Conservation (phyloP, 2,329 filamentous ascomycete genomes). For the Pseudocercospora fijiensis region DNA sequence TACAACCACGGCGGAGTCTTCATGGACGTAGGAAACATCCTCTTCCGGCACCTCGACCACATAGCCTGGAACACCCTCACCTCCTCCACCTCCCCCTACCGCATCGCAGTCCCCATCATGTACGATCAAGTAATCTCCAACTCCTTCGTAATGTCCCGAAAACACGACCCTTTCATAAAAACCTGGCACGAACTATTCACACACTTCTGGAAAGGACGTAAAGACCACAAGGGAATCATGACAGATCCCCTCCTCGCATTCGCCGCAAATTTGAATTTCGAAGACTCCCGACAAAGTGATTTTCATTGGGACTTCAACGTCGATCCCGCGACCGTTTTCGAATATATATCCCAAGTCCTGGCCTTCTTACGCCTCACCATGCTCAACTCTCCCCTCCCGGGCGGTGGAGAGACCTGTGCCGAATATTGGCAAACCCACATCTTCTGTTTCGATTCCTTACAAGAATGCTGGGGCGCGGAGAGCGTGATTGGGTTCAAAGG, state of each 20-base stretch:
- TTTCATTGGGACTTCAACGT: slow-evolving; percentile 27
- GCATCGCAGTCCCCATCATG: slow-evolving; percentile 35
- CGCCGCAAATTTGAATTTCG: slow-evolving; percentile 14
- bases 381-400: slow-evolving; percentile 5
- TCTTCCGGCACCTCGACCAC: slow-evolving; percentile 42
- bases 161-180: slow-evolving; percentile 42
- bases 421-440: slow-evolving; percentile 21
- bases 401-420: neutral
- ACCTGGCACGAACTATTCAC: slow-evolving; percentile 24
- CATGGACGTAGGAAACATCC: slow-evolving; percentile 45
- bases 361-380: slow-evolving; percentile 22
- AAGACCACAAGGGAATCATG: slow-evolving; percentile 19
- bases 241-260: slow-evolving; percentile 18
- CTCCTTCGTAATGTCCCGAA: slow-evolving; percentile 47
- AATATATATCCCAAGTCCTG: slow-evolving; percentile 24
- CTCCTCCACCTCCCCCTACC: slow-evolving; percentile 40
- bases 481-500: slow-evolving; percentile 22
- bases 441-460: slow-evolving; percentile 19
- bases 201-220: slow-evolving; percentile 17
- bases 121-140: slow-evolving; percentile 33
- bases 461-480: slow-evolving; percentile 24
- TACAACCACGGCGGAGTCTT: slow-evolving; percentile 44
- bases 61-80: slow-evolving; percentile 44
- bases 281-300: slow-evolving; percentile 10
- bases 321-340: slow-evolving; percentile 14